Conservation (phyloP, 768 basidiomycete species). For the Suillus variegatus region DNA sequence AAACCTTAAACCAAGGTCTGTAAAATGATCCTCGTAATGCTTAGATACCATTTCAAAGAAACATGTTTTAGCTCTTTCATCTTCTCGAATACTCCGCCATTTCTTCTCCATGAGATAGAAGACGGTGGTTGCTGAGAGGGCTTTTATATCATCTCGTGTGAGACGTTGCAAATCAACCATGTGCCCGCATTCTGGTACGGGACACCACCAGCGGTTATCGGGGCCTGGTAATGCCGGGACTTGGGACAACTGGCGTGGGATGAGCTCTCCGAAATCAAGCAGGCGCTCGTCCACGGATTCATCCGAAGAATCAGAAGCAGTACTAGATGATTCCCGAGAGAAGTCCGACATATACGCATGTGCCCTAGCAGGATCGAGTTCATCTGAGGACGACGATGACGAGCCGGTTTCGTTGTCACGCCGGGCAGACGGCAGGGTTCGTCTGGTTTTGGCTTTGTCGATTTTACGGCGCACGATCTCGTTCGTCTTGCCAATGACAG, state of each 20-base stretch:
- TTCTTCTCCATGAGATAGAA: constrained; percentile 29
- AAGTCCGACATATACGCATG: constrained; percentile 58
- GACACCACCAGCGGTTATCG: constrained; percentile 56
- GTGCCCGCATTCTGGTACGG: constrained; percentile 42
- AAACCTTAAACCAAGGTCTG: constrained; percentile 19
- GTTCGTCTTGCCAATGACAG: constrained; percentile 30
- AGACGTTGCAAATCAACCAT: constrained; percentile 48
- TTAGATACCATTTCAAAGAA: constrained; percentile 26
- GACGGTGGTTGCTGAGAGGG: constrained; percentile 22
- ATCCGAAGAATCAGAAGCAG: constrained; percentile 40
- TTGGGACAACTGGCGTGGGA: constrained; percentile 39
- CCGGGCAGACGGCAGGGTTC: background rate
- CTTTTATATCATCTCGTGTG: constrained; percentile 32
- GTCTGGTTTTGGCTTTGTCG: constrained; percentile 16
- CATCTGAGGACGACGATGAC: constrained; percentile 26
- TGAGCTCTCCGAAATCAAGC: constrained; percentile 19
- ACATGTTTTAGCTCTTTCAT: constrained; percentile 21
- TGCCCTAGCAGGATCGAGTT: constrained; percentile 17
- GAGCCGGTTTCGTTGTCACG: constrained; percentile 1
- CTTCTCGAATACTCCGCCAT: constrained; percentile 41
- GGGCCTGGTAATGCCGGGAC: constrained; percentile 43
- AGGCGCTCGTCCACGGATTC: constrained; percentile 23
- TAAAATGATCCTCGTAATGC: constrained; percentile 28
- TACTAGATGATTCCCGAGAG: constrained; percentile 49
- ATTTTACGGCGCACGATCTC: constrained; percentile 21